Conservation (phyloP, 2,329 filamentous ascomycete genomes). For the Beauveria scarabaeidicola region DNA sequence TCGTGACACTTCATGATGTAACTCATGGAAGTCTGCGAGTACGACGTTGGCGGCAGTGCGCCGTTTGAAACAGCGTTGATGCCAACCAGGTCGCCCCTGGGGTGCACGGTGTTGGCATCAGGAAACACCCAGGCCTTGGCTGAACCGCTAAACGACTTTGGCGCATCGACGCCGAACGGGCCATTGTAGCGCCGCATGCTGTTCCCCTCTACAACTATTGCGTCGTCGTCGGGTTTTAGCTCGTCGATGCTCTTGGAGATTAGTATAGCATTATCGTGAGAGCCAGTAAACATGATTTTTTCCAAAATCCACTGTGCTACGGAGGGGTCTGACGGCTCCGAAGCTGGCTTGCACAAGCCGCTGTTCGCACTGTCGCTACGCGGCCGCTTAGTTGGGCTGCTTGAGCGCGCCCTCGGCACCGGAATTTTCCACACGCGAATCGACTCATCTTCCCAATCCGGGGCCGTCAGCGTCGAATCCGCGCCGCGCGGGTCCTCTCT, state of each 20-base stretch:
- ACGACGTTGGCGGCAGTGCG: constrained; percentile 58
- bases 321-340: constrained; percentile 21
- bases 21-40: constrained; percentile 62
- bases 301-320: constrained; percentile 25
- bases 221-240: constrained; percentile 22
- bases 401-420: constrained; percentile 23
- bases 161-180: constrained; percentile 30
- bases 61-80: constrained; percentile 19
- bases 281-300: constrained; percentile 28
- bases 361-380: constrained; percentile 16
- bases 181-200: constrained; percentile 63
- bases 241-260: constrained; percentile 19
- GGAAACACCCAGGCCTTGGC: constrained; percentile 23
- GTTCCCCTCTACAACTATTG: constrained; percentile 56
- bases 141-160: constrained; percentile 16
- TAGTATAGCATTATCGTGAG: constrained; percentile 18
- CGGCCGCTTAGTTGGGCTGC: constrained; percentile 28
- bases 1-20: constrained; percentile 77
- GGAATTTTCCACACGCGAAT: constrained; percentile 82
- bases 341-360: constrained; percentile 14
- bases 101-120: not conserved
- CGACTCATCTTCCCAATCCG: constrained; percentile 67
- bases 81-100: constrained; percentile 7
- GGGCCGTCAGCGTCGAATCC: constrained; percentile 26
- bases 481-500: constrained; percentile 32